Evolutionary conservation across 2,329 filamentous ascomycete species (phyloP).

Genomic region (Stagonosporopsis vannaccii): DNA sequence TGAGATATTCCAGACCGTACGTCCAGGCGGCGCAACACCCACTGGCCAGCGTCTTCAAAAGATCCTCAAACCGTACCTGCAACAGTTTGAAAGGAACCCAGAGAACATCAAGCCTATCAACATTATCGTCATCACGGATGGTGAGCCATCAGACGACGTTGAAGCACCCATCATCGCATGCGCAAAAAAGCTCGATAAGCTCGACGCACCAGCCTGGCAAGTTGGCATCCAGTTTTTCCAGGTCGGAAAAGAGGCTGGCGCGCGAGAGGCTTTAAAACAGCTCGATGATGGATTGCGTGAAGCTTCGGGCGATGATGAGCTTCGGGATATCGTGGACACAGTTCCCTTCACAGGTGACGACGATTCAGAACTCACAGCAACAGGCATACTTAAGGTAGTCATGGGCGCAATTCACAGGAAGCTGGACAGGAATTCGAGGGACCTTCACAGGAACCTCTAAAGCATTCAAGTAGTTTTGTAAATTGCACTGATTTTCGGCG

Average conservation of each 20-base stretch:
- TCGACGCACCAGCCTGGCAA: slow-evolving; percentile 79
- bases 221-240: slow-evolving; percentile 97
- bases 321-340: slow-evolving; percentile 92
- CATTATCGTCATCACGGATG: slow-evolving; percentile 93
- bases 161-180: slow-evolving; percentile 69
- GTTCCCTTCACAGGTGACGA: slow-evolving; percentile 71
- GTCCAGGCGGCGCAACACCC: slow-evolving; percentile 72
- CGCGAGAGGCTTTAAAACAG: slow-evolving; percentile 69
- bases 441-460: no score
- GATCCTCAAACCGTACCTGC: slow-evolving; percentile 78
- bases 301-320: slow-evolving; percentile 58
- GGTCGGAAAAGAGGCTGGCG: slow-evolving; percentile 76
- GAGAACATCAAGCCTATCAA: slow-evolving; percentile 78
- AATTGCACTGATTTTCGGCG: not conserved
- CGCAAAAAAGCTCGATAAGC: slow-evolving; percentile 73
- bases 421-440: slow-evolving; percentile 60
- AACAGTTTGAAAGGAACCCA: slow-evolving; percentile 58
- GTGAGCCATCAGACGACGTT: slow-evolving; percentile 79
- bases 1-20: slow-evolving; percentile 72
- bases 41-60: slow-evolving; percentile 74
- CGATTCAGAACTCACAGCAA: slow-evolving; percentile 65
- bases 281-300: slow-evolving; percentile 77
- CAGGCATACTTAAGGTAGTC: slow-evolving; percentile 78
- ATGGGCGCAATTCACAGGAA: slow-evolving; percentile 77
- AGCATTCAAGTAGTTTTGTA: no score